Percentiles rank a stretch among this genome's conserved stretches.
phyloP scores from a whole-genome alignment of 2,329 filamentous ascomycete species.

The Daldinia sp. region DNA sequence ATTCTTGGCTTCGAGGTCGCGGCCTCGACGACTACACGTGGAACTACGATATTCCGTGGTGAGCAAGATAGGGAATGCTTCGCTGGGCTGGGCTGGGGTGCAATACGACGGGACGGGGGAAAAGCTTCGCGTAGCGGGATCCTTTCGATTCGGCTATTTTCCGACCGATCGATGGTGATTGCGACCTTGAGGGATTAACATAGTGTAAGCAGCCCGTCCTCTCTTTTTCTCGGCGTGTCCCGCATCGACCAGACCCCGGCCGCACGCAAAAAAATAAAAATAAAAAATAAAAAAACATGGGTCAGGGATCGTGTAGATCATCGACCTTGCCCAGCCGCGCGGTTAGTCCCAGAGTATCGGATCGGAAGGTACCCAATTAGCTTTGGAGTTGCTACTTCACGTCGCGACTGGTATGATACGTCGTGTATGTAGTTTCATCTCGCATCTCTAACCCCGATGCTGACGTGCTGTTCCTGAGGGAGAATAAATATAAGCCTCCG shows the following conservation, averaged over 20 bases:
- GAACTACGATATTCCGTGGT: not conserved
- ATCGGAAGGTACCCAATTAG: not conserved
- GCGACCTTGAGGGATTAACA: not conserved
- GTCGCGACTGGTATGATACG: not conserved
- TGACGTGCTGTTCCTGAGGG: not conserved
- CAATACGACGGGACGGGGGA: conserved; percentile 17
- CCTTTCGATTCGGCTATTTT: conserved; percentile 6
- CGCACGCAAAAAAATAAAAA: no score
- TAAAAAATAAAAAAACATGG: no score
- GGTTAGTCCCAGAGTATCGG: conserved; percentile 2
- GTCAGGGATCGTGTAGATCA: conserved; percentile 5
- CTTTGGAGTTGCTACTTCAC: not conserved
- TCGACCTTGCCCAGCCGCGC: not conserved
- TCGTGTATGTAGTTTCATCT: not conserved
- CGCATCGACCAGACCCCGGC: not conserved
- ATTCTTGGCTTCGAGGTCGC: not conserved
- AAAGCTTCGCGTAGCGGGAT: conserved; percentile 11
- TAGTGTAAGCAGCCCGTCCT: no score
- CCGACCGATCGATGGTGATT: conserved; percentile 11
- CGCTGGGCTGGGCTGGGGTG: no score
- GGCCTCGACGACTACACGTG: not conserved
- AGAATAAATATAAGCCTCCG: not conserved
- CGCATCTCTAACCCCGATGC: not conserved
- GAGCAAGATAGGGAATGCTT: no score
- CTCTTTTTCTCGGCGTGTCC: not conserved